A percentile compares a stretch with the other conserved stretches of the same genome.
Evolutionary conservation across 805 yeast species (phyloP).

Genomic region (Schizosaccharomyces cryophilus): DNA sequence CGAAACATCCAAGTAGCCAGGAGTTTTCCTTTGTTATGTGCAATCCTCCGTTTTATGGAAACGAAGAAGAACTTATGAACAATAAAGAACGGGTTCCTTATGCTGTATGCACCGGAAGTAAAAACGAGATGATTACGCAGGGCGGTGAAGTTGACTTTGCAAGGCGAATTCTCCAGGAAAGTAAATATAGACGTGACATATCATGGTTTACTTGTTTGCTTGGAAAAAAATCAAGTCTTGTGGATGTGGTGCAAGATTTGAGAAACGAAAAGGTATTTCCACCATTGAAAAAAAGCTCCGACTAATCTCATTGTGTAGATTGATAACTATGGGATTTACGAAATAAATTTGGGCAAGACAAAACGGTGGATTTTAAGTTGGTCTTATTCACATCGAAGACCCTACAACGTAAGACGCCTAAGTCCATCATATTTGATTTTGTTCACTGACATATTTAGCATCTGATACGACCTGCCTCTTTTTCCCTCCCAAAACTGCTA

Average conservation of each 20-base stretch:
- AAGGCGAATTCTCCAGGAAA: conserved; percentile 14
- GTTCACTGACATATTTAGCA: not conserved
- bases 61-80: conserved; percentile 14
- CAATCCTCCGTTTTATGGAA: conserved; percentile 29
- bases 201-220: conserved; percentile 21
- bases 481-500: not conserved
- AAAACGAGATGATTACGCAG: conserved; percentile 18
- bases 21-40: conserved; percentile 16
- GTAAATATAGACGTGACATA: conserved; percentile 8
- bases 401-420: not conserved
- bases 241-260: conserved; percentile 4
- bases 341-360: not conserved
- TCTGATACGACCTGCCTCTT: not conserved
- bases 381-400: not conserved
- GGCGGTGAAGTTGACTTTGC: conserved; percentile 27
- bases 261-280: not conserved
- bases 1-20: not conserved
- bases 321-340: not conserved
- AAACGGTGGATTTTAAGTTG: not conserved
- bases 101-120: conserved; percentile 14
- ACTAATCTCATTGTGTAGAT: not conserved
- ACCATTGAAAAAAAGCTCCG: not conserved
- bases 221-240: conserved; percentile 11
- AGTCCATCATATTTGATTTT: not conserved
- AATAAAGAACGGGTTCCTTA: conserved; percentile 5